Conservation (phyloP, 805 yeast species). For the Myxozyma neglecta region DNA sequence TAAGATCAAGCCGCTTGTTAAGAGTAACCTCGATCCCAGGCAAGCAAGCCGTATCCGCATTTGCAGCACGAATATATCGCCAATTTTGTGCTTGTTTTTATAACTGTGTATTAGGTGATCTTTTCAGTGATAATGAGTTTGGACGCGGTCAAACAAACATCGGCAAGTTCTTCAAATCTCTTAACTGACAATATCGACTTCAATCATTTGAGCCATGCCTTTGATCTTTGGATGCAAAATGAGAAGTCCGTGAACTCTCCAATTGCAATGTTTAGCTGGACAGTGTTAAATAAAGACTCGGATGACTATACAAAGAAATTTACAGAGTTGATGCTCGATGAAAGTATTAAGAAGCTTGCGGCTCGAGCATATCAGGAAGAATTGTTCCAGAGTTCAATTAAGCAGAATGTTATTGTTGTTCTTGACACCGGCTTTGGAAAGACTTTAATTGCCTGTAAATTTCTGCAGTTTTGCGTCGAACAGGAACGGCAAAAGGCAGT, state of each 20-base stretch:
- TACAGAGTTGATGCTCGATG: neutral
- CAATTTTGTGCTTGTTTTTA: too few species aligned
- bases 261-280: neutral
- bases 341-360: neutral
- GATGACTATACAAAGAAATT: neutral
- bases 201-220: neutral
- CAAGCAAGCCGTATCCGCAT: too few species aligned
- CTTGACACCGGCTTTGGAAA: slow-evolving; percentile 20
- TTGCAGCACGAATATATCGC: too few species aligned
- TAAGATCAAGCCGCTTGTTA: neutral
- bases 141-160: neutral
- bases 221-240: neutral
- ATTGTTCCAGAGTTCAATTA: slow-evolving; percentile 6
- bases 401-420: slow-evolving; percentile 12
- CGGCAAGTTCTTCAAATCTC: neutral
- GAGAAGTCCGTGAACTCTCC: neutral
- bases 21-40: too few species aligned
- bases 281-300: neutral
- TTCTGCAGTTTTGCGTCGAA: neutral
- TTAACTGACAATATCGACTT: neutral
- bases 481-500: neutral
- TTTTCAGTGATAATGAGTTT: neutral
- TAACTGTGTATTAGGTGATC: too few species aligned
- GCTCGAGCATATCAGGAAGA: slow-evolving; percentile 16
- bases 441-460: slow-evolving; percentile 14